These are phyloP conservation scores for Podospora didyma DNA, from an alignment of 495 filamentous ascomycete genomes.

Conservation along the genomic window DNA sequence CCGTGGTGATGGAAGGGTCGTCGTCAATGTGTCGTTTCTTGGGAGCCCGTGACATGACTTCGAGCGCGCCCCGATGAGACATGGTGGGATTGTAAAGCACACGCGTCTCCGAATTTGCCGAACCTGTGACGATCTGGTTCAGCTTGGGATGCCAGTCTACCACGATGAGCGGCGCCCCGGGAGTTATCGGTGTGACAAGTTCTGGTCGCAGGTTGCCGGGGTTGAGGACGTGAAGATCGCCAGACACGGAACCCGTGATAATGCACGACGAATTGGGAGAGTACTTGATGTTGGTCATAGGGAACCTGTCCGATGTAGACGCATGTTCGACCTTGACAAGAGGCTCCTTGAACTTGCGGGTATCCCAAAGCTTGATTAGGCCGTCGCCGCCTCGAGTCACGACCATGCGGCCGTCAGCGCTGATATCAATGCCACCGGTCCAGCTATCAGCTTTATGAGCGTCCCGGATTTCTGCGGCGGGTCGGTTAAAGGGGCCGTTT, in stretches of 20 bases:
- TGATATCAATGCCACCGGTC: slow-evolving; percentile 92
- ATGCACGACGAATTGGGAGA: slow-evolving; percentile 76
- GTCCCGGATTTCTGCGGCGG: slow-evolving; percentile 78
- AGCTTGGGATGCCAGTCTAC: slow-evolving; percentile 91
- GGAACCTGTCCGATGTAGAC: slow-evolving; percentile 78
- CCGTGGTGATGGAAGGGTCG: slow-evolving; percentile 77
- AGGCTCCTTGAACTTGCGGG: slow-evolving; percentile 87
- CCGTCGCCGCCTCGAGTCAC: slow-evolving; percentile 88
- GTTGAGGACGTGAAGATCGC: slow-evolving; percentile 89
- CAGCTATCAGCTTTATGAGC: slow-evolving; percentile 82
- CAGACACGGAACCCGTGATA: slow-evolving; percentile 82
- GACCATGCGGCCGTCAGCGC: slow-evolving; percentile 81
- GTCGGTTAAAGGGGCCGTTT: slow-evolving; percentile 80
- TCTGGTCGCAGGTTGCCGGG: slow-evolving; percentile 82
- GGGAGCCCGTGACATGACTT: slow-evolving; percentile 87
- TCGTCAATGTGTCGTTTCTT: slow-evolving; percentile 95
- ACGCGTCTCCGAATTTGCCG: slow-evolving; percentile 81
- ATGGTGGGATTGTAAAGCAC: slow-evolving; percentile 84
- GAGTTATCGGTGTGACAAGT: slow-evolving; percentile 79
- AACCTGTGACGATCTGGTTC: slow-evolving; percentile 94
- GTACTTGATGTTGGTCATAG: slow-evolving; percentile 83
- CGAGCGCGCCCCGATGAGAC: slow-evolving; percentile 76
- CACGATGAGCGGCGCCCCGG: slow-evolving; percentile 73
- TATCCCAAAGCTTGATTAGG: slow-evolving; percentile 86
- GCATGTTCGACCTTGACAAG: slow-evolving; percentile 72